Percentiles rank a stretch among this genome's conserved stretches.
phyloP scores from a whole-genome alignment of 192 early-diverging fungal genomes.

The Coemansia sp. region DNA sequence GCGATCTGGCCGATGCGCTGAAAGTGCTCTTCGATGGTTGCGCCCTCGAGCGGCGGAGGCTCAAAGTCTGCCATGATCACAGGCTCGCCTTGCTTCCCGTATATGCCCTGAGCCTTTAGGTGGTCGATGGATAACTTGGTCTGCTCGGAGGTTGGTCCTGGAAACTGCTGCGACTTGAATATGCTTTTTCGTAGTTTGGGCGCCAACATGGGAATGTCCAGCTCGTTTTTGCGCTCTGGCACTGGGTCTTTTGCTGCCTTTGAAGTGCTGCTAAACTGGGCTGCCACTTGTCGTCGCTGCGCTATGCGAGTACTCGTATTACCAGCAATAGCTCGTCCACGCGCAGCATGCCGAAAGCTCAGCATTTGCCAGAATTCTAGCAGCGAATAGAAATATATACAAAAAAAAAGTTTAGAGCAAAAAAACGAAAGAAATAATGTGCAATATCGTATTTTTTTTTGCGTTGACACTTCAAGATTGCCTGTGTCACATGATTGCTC shows the following conservation, averaged over 20 bases:
- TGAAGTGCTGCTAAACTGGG: background rate
- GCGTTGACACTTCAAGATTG: no score
- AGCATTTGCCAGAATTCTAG: conserved; percentile 1
- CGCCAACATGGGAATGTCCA: conserved; percentile 55
- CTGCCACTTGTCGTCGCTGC: background rate
- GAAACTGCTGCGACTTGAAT: conserved; percentile 25
- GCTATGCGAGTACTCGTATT: background rate
- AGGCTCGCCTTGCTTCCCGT: conserved; percentile 35
- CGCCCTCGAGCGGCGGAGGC: conserved; percentile 54
- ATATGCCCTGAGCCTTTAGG: conserved; percentile 46
- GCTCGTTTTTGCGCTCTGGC: conserved; percentile 42
- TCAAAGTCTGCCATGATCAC: conserved; percentile 53
- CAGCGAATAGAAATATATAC: background rate
- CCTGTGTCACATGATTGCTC: no score
- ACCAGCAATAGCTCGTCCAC: background rate
- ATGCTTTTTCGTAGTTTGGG: conserved; percentile 36
- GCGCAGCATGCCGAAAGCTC: background rate
- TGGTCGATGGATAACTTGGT: conserved; percentile 41
- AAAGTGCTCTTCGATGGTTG: conserved; percentile 80
- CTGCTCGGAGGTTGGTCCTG: conserved; percentile 33
- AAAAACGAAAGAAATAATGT: background rate
- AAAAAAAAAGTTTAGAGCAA: background rate
- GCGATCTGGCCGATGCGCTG: conserved; percentile 68
- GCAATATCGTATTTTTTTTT: no score
- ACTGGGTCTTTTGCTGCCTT: background rate